phyloP scores from a whole-genome alignment of 208 protist species.

The Angomonas deanei region DNA sequence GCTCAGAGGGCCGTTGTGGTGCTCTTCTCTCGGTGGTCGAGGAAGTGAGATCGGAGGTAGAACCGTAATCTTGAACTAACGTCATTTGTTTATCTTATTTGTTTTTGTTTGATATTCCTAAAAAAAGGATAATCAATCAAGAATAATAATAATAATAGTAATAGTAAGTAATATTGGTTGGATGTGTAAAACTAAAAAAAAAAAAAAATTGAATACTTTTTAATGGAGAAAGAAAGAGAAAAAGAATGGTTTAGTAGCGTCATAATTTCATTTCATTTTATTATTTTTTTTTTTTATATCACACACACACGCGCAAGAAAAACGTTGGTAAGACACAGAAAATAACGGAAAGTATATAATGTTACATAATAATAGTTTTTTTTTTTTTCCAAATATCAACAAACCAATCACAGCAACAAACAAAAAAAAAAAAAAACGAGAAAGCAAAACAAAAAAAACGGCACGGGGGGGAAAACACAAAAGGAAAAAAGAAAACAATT shows the following conservation, averaged over 20 bases:
- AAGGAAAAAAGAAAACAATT: conserved; percentile 5
- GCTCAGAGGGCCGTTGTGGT: too few relatives aligned
- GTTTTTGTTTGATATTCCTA: background rate
- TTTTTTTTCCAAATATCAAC: too few relatives aligned
- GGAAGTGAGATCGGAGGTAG: background rate
- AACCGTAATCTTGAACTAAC: background rate
- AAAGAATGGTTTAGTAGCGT: background rate
- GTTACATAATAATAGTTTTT: too few relatives aligned
- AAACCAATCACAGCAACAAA: too few relatives aligned
- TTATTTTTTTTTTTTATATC: too few relatives aligned
- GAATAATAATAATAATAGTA: conserved; percentile 5
- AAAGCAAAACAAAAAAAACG: conserved; percentile 1
- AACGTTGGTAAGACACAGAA: background rate
- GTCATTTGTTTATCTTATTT: background rate
- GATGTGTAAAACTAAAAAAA: conserved; percentile 4
- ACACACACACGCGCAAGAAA: too few relatives aligned
- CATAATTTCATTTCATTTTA: too few relatives aligned
- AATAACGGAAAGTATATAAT: conserved; percentile 1
- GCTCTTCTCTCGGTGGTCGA: too few relatives aligned
- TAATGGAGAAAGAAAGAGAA: conserved; percentile 10
- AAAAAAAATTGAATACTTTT: background rate
- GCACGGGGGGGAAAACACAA: background rate
- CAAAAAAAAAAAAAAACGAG: conserved; percentile 7
- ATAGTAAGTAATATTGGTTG: background rate
- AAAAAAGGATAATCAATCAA: background rate